A percentile compares a stretch with the other conserved stretches of the same genome.
Conservation (phyloP, 805 yeast genomes). For the Zygosaccharomyces bisporus region DNA sequence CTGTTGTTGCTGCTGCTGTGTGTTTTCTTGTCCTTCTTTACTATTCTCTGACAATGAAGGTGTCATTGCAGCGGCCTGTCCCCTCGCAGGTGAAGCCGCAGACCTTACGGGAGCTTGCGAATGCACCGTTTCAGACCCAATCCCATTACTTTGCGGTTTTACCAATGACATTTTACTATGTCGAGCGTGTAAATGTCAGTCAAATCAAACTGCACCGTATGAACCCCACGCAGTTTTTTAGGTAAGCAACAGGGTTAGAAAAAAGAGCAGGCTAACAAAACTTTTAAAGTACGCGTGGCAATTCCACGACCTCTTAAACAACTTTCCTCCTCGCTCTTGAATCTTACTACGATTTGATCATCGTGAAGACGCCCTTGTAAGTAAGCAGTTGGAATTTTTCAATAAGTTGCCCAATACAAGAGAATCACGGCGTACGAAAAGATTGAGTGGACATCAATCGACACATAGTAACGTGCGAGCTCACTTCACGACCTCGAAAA, state of each 20-base stretch:
- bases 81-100: constrained; percentile 6
- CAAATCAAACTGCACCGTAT: neutral
- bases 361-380: neutral
- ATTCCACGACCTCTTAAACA: neutral
- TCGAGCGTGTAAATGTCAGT: neutral
- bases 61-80: constrained; percentile 7
- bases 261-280: neutral
- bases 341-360: neutral
- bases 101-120: constrained; percentile 5
- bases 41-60: constrained; percentile 9
- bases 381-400: neutral
- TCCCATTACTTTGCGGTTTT: constrained; percentile 20
- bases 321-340: neutral
- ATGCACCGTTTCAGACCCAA: constrained; percentile 11
- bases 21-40: constrained; percentile 3
- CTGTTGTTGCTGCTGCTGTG: constrained; percentile 9
- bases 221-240: neutral
- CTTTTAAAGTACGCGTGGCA: neutral
- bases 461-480: neutral
- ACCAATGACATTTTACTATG: constrained; percentile 18
- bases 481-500: neutral
- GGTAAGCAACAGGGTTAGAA: neutral
- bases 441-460: neutral
- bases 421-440: constrained; percentile 1
- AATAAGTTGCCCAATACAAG: neutral